Evolutionary conservation across 768 basidiomycete genomes (phyloP).

Genomic region (Amanita muscaria): DNA sequence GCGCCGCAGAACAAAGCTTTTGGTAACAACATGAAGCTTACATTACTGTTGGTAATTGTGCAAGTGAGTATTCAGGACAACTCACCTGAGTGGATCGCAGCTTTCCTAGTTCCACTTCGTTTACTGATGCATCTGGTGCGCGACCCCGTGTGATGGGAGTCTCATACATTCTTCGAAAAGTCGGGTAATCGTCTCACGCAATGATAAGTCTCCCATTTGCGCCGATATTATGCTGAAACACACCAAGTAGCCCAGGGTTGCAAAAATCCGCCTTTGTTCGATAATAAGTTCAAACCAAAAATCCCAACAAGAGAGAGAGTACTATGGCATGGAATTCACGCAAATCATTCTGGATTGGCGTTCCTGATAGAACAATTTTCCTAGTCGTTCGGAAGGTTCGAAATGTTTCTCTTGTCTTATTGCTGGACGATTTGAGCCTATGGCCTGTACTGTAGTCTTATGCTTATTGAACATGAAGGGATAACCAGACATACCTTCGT

Average conservation of each 20-base stretch:
- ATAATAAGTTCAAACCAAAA: neutral
- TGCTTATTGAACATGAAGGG: neutral
- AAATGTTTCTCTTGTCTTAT: slow-evolving; percentile 86
- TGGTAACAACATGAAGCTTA: slow-evolving; percentile 65
- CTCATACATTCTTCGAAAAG: slow-evolving; percentile 80
- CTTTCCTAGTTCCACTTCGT: slow-evolving; percentile 72
- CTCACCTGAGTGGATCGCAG: slow-evolving; percentile 68
- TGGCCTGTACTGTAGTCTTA: slow-evolving; percentile 46
- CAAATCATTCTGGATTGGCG: slow-evolving; percentile 95
- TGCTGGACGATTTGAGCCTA: slow-evolving; percentile 83
- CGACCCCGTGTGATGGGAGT: slow-evolving; percentile 81
- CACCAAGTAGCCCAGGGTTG: slow-evolving; percentile 86
- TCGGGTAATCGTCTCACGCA: slow-evolving; percentile 59
- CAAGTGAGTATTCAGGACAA: slow-evolving; percentile 2
- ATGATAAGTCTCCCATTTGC: slow-evolving; percentile 1
- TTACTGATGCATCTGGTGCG: slow-evolving; percentile 59
- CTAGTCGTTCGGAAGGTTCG: slow-evolving; percentile 65
- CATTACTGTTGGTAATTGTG: neutral
- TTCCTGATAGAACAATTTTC: slow-evolving; percentile 88
- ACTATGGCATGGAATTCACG: slow-evolving; percentile 97
- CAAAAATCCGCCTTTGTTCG: slow-evolving; percentile 85
- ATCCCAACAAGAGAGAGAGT: slow-evolving; percentile 1
- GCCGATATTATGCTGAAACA: slow-evolving; percentile 7
- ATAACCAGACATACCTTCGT: slow-evolving; percentile 56
- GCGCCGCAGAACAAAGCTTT: slow-evolving; percentile 85